phyloP scores from a whole-genome alignment of 768 basidiomycete genomes.

The Thelephora ganbajun region DNA sequence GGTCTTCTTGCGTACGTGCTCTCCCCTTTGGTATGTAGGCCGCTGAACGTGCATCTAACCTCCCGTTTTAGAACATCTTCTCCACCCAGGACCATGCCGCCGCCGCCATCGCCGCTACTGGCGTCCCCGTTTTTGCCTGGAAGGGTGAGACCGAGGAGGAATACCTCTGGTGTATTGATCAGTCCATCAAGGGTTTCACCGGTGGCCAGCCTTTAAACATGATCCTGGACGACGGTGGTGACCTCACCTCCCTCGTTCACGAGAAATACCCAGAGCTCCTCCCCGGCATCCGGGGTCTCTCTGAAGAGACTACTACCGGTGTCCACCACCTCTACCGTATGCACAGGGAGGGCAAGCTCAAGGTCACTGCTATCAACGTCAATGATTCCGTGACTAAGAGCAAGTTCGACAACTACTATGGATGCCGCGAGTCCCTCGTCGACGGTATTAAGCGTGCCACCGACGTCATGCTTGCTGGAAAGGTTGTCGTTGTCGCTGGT shows the following conservation, averaged over 20 bases:
- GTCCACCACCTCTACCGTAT: conserved; percentile 99
- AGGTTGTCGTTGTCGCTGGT: conserved; percentile 97
- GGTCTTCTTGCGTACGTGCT: conserved; percentile 86
- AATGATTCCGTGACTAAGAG: conserved; percentile 99
- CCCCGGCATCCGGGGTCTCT: conserved; percentile 80
- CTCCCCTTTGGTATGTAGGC: background rate
- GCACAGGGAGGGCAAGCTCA: conserved; percentile 90
- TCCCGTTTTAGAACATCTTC: conserved; percentile 84
- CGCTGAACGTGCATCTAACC: background rate
- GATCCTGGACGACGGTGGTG: conserved; percentile 99
- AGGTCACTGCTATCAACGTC: conserved; percentile 98
- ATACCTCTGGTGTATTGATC: conserved; percentile 96
- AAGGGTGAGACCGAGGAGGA: conserved; percentile 99
- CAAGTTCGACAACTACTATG: conserved; percentile 98
- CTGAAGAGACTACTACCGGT: conserved; percentile 99
- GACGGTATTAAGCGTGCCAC: conserved; percentile 99
- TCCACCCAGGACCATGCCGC: conserved; percentile 99
- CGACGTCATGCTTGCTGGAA: conserved; percentile 99
- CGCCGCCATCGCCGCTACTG: conserved; percentile 94
- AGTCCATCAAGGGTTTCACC: conserved; percentile 81
- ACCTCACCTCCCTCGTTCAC: conserved; percentile 88
- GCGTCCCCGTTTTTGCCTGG: conserved; percentile 98
- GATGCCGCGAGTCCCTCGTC: conserved; percentile 98
- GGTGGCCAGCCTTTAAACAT: conserved; percentile 82
- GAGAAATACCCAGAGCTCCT: conserved; percentile 92